Evolutionary conservation across 202 grass and related monocot species (phyloP).

Genomic region (Panicum virgatum): DNA sequence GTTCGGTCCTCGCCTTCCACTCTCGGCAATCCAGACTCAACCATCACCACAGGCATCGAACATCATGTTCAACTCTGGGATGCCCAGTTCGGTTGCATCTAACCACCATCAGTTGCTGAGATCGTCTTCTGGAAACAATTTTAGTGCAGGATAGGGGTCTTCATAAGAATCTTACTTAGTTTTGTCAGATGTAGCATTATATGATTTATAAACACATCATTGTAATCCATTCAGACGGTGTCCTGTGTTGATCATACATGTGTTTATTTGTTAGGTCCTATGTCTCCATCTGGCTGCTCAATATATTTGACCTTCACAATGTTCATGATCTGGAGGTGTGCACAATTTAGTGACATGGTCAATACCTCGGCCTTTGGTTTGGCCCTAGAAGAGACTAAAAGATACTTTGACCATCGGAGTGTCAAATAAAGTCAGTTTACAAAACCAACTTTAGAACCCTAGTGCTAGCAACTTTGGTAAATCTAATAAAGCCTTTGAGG

Average conservation of each 20-base stretch:
- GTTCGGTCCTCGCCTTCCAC: conserved; percentile 64
- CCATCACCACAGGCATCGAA: conserved; percentile 42
- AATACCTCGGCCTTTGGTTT: too few relatives aligned
- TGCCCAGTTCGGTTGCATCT: conserved; percentile 41
- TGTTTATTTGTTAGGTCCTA: conserved; percentile 3
- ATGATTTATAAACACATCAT: conserved; percentile 26
- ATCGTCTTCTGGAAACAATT: conserved; percentile 76
- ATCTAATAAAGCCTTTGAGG: too few relatives aligned
- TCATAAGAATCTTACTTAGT: conserved; percentile 18
- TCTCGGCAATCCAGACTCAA: conserved; percentile 58
- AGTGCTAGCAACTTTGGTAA: too few relatives aligned
- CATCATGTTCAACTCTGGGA: conserved; percentile 61
- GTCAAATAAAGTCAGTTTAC: too few relatives aligned
- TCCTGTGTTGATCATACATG: neutral
- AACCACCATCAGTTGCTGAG: conserved; percentile 69
- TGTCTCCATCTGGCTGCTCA: neutral
- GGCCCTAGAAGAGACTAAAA: too few relatives aligned
- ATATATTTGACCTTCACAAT: neutral
- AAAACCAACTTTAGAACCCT: too few relatives aligned
- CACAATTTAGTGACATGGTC: too few relatives aligned
- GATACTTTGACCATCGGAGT: too few relatives aligned
- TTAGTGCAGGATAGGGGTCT: conserved; percentile 54
- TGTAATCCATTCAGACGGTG: conserved; percentile 27
- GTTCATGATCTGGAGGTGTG: too few relatives aligned
- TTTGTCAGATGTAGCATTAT: conserved; percentile 24